Evolutionary conservation across 1,139 yeast genomes (phyloP), one percentile per base, ranked within the genome.

Genomic region (Suhomyces bribrorum): DNA sequence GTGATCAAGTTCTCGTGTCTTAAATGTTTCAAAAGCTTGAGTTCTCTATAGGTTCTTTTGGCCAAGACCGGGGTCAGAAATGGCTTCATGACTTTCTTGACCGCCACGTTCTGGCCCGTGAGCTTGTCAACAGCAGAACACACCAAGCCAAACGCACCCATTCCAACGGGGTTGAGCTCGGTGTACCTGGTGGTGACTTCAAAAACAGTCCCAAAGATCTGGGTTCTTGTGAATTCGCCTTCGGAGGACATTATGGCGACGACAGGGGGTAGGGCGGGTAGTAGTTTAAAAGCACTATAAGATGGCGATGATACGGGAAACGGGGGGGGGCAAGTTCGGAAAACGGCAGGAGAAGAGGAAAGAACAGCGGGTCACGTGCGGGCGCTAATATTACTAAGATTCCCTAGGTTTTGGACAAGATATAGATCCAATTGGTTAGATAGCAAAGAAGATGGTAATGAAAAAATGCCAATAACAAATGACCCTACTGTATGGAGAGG

Each of bases 71-170:
- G 84, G 1, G 98, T 92, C 51, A 88, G 81, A 59, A 94, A 92
- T 0, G 99, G 98, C 61, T 89, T 92, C 96, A 92, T 87, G 50
- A 92, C 90, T 68, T 92, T 92, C 64, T 92, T 92, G 46, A 92
- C 95, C 31, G 99, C 99, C 33, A 94, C 98, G 53, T 86, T 87
- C 62, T 90, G 97, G 37, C 81, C 85, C 0, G 97, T 88, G 46
- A 89, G 75, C 55, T 85, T 87, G 64, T 92, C 98, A 40, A 84
- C 79, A 1, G 98, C 99, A 5, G 97, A 88, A 64, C 99, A 92
- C 32, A 92, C 99, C 27, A 92, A 77, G 6, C 98, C 98, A 59
- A 92, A 92, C 8, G 98, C 98, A 25, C 98, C 98, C 98, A 92
- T 92, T 1, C 98, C 98, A 35, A 92, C 97, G 3, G 98, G 98